Base-by-base conservation (phyloP, 495 filamentous ascomycete genomes). In the Neurospora tetrasperma region DNA sequence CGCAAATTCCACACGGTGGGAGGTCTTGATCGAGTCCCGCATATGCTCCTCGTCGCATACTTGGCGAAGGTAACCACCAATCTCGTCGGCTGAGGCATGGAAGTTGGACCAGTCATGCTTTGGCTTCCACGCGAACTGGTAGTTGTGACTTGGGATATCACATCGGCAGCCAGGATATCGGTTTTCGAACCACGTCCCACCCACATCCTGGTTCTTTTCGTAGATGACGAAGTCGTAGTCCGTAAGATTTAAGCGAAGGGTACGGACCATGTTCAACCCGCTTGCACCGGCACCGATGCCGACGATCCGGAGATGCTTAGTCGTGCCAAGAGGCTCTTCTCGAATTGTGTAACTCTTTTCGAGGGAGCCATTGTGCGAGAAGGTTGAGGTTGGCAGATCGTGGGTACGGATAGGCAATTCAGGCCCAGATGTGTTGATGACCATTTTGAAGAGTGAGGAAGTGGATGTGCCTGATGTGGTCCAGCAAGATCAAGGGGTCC, bases 121-220 rank as follows among this genome's bases (percentile, higher is more conserved):
- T 11, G 83, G 85, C 69, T 85, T 84, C 84, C 88, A 89, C 23
- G 85, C 83, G 75, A 88, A 85, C 76, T 86, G 85, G 71, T 87
- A 88, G 74, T 85, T 85, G 77, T 87, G 85, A 72, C 84, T 85
- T 20, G 87, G 87, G 54, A 88, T 78, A 75, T 89, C 87, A 77
- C 87, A 88, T 73, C 80, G 78, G 74, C 85, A 87, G 69, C 86
- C 86, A 0, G 86, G 86, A 71, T 89, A 89, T 16, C 83, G 80
- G 75, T 89, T 89, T 77, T 89, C 88, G 69, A 85, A 82, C 88
- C 88, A 89, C 1, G 88, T 89, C 10, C 88, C 88, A 27, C 86
- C 88, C 70, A 89, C 84, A 68, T 91, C 91, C 1, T 79, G 78
- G 74, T 94, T 94, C 85, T 94, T 94, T 78, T 96, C 93, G 79